Evolutionary conservation across 768 basidiomycete genomes (phyloP), one percentile per base, ranked within the genome.

Genomic region (Dioszegia aurantiaca): DNA sequence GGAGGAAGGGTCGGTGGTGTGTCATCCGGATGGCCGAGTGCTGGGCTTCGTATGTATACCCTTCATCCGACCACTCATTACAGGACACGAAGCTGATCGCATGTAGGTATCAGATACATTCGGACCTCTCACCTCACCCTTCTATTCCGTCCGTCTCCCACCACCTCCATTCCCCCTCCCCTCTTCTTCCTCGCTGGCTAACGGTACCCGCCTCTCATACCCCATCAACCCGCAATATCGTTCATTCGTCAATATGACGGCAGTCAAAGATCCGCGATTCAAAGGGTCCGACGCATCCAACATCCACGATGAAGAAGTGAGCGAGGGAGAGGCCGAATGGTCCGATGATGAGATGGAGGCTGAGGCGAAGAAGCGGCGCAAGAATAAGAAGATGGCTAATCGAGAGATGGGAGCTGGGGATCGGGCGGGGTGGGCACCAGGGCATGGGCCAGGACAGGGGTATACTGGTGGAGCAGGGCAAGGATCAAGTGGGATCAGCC

Each of bases 261-360:
- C 86, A 44, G 81, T 97, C 44, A 82, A 83, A 26, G 70, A 72
- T 46, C 64, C 73, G 59, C 80, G 78, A 17, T 73, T 84, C 61
- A 92, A 86, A 71, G 94, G 93, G 40, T 91, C 89, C 63, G 94
- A 98, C 66, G 94, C 94, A 21, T 90, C 88, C 69, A 98, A 97
- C 71, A 81, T 91, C 10, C 85, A 91, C 64, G 94, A 98, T 70
- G 94, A 98, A 77, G 94, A 98, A 73, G 86, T 89, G 2, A 88
- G 81, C 1, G 91, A 89, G 19, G 84, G 90, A 55, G 94, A 97
- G 70, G 69, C 89, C 28, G 94, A 98, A 72, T 98, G 93, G 77
- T 91, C 89, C 2, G 94, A 98, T 64, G 94, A 98, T 65, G 94
- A 98, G 74, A 82, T 86, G 55, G 94, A 98, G 75, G 84, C 84